Base-by-base conservation (phyloP, 1,139 yeast species). In the Spencermartinsiella ligniputridi region DNA sequence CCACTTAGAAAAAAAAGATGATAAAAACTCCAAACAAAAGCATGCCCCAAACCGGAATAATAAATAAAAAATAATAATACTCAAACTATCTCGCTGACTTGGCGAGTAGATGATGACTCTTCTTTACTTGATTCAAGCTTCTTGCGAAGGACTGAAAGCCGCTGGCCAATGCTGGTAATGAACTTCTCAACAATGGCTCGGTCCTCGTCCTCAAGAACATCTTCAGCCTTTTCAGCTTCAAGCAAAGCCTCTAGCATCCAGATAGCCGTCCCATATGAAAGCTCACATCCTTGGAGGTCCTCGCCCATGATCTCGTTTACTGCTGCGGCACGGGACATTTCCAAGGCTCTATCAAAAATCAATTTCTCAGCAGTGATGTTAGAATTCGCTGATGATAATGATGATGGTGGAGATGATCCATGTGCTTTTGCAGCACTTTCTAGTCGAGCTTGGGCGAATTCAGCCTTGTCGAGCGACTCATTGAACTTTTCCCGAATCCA, bases 231-330 rank as follows among this genome's bases (percentile, higher is more conserved):
- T 12, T 54, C 67, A 5, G 51, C 41, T 64, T 83, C 89, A 40
- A 89, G 66, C 35, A 90, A 69, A 1, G 96, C 88, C 60, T 88
- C 95, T 56, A 92, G 69, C 96, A 92, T 87, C 97, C 97, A 90
- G 46, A 90, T 78, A 0, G 96, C 84, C 0, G 96, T 86, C 6
- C 95, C 87, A 62, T 92, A 92, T 3, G 92, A 85, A 51, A 85
- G 67, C 64, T 89, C 96, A 66, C 97, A 90, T 6, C 85, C 88
- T 40, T 75, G 74, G 45, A 86, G 68, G 60, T 85, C 90, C 48
- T 81, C 87, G 37, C 85, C 83, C 21, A 79, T 79, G 54, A 88
- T 71, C 64, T 92, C 98, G 60, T 83, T 81, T 42, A 83, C 83
- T 0, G 97, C 97, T 0, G 97, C 96, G 46, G 80, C 80, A 55